Conservation (phyloP, 2,329 filamentous ascomycete genomes). For the Daldinia sp. region DNA sequence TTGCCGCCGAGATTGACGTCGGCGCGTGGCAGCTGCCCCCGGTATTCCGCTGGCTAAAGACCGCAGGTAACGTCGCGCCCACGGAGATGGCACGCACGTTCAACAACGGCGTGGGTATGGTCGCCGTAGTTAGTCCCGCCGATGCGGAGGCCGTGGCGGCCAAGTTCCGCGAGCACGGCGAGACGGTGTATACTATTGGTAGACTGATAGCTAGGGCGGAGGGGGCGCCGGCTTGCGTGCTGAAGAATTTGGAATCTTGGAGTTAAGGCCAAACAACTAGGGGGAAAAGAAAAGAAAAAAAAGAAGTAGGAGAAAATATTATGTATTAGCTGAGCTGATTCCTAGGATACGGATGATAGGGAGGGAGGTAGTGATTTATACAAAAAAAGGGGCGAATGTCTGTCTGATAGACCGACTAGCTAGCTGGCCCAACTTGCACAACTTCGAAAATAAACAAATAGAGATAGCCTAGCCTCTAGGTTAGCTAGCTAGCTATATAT, state of each 20-base stretch:
- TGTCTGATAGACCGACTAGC: not conserved
- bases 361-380: slow-evolving; percentile 1
- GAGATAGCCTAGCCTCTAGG: not conserved
- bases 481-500: not conserved
- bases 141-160: slow-evolving; percentile 71
- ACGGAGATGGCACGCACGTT: slow-evolving; percentile 91
- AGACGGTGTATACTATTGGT: slow-evolving; percentile 83
- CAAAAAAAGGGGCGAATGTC: slow-evolving; percentile 17
- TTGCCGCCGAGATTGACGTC: slow-evolving; percentile 86
- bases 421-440: slow-evolving; percentile 4
- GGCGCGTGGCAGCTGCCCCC: slow-evolving; percentile 78
- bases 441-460: not conserved
- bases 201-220: slow-evolving; percentile 70
- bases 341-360: not conserved
- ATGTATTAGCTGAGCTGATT: not conserved
- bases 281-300: no score
- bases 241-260: slow-evolving; percentile 68
- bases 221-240: slow-evolving; percentile 68
- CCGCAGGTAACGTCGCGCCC: slow-evolving; percentile 75
- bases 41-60: slow-evolving; percentile 90
- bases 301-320: not conserved
- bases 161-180: slow-evolving; percentile 74
- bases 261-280: slow-evolving; percentile 32
- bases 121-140: slow-evolving; percentile 78
- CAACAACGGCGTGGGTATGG: slow-evolving; percentile 96